phyloP scores from a whole-genome alignment of 2,329 filamentous ascomycete genomes.

The Trichoderma sp. region DNA sequence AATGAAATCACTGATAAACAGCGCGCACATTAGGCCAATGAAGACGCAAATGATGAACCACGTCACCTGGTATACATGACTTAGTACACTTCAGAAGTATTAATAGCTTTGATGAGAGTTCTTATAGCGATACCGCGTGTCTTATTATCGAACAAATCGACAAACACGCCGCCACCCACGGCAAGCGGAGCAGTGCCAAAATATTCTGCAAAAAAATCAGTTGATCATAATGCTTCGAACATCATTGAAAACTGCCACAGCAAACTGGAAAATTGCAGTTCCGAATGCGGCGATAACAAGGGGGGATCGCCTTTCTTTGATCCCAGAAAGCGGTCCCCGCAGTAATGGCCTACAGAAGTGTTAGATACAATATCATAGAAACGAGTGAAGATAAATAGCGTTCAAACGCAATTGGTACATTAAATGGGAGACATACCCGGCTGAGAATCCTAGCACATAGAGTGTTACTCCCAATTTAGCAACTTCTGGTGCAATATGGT shows the following conservation, averaged over 20 bases:
- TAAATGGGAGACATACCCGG: not conserved
- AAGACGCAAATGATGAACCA: not conserved
- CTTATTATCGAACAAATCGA: not conserved
- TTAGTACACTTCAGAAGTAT: not conserved
- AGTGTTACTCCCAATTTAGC: slow-evolving; percentile 3
- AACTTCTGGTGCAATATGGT: not conserved
- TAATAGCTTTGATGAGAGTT: not conserved
- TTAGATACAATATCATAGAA: not conserved
- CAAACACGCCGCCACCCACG: not conserved
- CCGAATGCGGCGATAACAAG: not conserved
- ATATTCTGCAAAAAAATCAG: not conserved
- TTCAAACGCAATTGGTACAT: not conserved
- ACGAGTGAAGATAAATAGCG: not conserved
- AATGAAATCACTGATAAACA: not conserved
- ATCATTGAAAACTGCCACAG: not conserved
- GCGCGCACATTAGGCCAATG: not conserved
- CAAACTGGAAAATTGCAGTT: not conserved
- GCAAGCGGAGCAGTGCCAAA: not conserved
- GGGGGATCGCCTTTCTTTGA: not conserved
- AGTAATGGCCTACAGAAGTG: not conserved
- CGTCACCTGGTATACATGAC: not conserved
- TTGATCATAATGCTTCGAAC: not conserved
- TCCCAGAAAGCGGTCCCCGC: not conserved
- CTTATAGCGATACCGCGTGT: not conserved
- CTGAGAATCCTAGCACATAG: not conserved